Conservation (phyloP, 2,329 filamentous ascomycete species). For the Annulohypoxylon truncatum region DNA sequence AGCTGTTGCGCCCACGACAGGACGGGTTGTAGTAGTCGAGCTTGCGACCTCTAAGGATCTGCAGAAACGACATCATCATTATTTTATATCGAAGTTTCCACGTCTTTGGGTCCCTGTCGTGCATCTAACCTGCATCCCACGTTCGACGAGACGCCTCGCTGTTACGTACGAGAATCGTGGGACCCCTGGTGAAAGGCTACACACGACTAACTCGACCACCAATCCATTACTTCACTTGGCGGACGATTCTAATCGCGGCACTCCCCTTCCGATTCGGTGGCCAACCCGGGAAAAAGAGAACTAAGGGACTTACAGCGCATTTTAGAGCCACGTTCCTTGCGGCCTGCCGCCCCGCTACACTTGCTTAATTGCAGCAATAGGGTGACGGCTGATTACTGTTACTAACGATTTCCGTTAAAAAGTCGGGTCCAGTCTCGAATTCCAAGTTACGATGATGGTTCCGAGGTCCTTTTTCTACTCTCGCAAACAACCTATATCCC, state of each 20-base stretch:
- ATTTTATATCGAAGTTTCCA: conserved; percentile 35
- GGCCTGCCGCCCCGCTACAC: conserved; percentile 24
- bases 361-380: conserved; percentile 37
- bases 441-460: conserved; percentile 53
- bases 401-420: conserved; percentile 40
- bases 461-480: conserved; percentile 55
- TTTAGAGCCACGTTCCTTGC: conserved; percentile 34
- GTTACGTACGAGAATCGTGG: conserved; percentile 48
- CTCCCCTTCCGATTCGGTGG: conserved; percentile 35
- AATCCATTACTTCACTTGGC: conserved; percentile 33
- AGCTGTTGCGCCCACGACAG: conserved; percentile 33
- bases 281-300: conserved; percentile 22
- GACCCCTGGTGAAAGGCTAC: conserved; percentile 33
- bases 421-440: conserved; percentile 26
- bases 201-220: conserved; percentile 36
- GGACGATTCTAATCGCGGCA: conserved; percentile 34
- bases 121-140: conserved; percentile 38
- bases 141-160: conserved; percentile 33
- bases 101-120: conserved; percentile 44
- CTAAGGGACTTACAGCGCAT: conserved; percentile 9
- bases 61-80: conserved; percentile 43
- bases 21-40: conserved; percentile 19
- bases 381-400: conserved; percentile 35
- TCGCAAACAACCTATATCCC: conserved; percentile 46
- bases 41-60: conserved; percentile 21